Evolutionary conservation across 2,329 filamentous ascomycete species (phyloP), one percentile per base, ranked within the genome.

Genomic region (Apiospora koreana): DNA sequence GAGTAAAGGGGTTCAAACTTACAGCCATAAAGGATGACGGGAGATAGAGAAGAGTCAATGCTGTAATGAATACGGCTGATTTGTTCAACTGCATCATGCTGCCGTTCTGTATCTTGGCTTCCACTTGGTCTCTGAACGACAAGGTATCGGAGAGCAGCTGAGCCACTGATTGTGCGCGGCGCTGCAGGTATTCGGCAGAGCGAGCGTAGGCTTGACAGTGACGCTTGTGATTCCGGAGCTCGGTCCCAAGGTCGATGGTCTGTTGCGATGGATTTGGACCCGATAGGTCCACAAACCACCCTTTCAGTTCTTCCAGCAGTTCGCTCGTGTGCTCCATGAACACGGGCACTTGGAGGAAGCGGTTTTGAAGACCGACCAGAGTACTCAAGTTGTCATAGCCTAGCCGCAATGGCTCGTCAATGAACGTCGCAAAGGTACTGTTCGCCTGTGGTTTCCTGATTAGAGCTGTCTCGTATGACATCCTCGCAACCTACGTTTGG

Each of bases 1-100:
- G 18, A 5, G 12, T 18, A 62, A 31, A 38, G 54, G 8, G 41
- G 16, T 54, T 23, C 68, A 42, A 31, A 76, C 78, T 75, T 74
- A 82, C 80, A 8, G 78, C 79, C 2, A 80, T 76, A 69, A 81
- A 82, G 2, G 80, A 81, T 7, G 80, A 75, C 1, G 81, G 81
- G 21, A 78, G 72, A 50, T 79, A 79, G 0, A 79, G 71, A 43
- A 79, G 69, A 3, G 76, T 78, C 66, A 79, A 58, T 0, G 74
- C 78, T 9, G 78, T 79, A 45, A 79, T 77, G 70, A 79, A 79
- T 1, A 78, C 77, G 10, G 77, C 78, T 42, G 77, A 77, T 65
- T 79, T 79, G 64, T 79, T 79, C 5, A 79, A 70, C 46, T 76
- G 74, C 1, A 79, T 69, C 77, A 79, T 79, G 12, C 71, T 79